Base-by-base conservation (phyloP, 2,329 filamentous ascomycete species). In the Mycocentrospora acerina region DNA sequence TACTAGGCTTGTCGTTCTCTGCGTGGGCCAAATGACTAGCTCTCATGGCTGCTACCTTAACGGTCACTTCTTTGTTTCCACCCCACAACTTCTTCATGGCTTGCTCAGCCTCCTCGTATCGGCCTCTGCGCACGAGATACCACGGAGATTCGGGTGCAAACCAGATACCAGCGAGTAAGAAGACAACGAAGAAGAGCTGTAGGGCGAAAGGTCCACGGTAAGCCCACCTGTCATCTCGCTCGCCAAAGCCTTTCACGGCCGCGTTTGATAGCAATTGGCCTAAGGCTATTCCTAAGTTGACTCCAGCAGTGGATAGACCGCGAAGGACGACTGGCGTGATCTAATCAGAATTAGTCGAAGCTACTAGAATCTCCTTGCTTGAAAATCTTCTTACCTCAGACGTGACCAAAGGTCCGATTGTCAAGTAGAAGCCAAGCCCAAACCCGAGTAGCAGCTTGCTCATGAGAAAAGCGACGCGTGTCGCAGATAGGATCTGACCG, bases 11-110 rank as follows among this genome's bases (percentile, higher is more conserved):
- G 33, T 71, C 67, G 31, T 65, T 60, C 62, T 94, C 88, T 7
- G 91, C 71, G 0, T 84, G 83, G 1, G 85, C 88, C 1, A 88
- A 91, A 58, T 90, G 85, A 2, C 87, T 80, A 52, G 85, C 81
- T 41, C 91, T 75, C 0, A 86, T 90, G 1, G 61, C 57, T 12
- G 67, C 45, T 41, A 73, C 72, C 25, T 64, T 60, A 11, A 68
- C 62, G 26, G 72, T 64, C 11, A 69, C 59, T n/a, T 51, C 28
- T 53, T 50, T 19, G 48, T 42, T 55, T 72, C 81, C 9, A 81
- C 85, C 37, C 40, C 35, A 44, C 18, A 88, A 68, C 5, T 82
- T 79, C 36, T 81, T 66, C 14, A 88, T 72, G 2, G 82, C 71
- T 22, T 71, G 66, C 68, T 85, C 85, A 14, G 84, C 84, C 15